Evolutionary conservation across 441 rosid genomes (phyloP).

Genomic region (Flueggea neowawraea): DNA sequence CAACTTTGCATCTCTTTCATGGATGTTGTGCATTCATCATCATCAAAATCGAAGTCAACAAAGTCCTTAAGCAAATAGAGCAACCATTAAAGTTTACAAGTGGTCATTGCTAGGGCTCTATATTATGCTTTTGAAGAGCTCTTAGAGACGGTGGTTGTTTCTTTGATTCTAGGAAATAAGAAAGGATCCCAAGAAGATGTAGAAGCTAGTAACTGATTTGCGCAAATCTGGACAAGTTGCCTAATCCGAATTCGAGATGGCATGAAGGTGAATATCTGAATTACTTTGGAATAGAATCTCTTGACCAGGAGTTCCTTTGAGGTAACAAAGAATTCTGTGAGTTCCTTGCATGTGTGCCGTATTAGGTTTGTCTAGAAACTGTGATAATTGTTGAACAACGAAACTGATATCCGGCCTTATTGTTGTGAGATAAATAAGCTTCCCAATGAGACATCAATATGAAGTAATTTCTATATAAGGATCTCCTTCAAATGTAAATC

Average conservation of each 20-base stretch:
- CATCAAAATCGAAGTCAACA: too few species aligned
- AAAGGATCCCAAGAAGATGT: too few species aligned
- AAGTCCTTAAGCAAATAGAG: background rate
- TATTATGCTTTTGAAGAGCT: background rate
- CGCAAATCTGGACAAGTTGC: background rate
- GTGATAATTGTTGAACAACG: too few species aligned
- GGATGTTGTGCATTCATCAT: too few species aligned
- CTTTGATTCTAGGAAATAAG: slow-evolving; percentile 10
- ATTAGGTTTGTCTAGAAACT: background rate
- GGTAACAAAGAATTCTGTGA: background rate
- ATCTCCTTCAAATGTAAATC: too few species aligned
- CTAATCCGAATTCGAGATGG: slow-evolving; percentile 1
- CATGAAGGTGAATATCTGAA: too few species aligned
- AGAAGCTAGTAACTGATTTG: background rate
- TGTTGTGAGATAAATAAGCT: background rate
- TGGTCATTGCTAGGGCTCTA: background rate
- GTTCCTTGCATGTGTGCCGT: background rate
- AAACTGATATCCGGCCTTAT: background rate
- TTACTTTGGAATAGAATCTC: background rate
- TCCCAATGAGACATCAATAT: background rate
- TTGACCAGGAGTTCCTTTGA: background rate
- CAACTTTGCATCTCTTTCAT: too few species aligned
- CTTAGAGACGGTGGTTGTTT: background rate
- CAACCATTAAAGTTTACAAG: slow-evolving; percentile 4
- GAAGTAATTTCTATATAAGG: background rate